These are phyloP conservation scores for Erythrophleum fordii DNA, from an alignment of 306 rosid species.

Conservation along the genomic window DNA sequence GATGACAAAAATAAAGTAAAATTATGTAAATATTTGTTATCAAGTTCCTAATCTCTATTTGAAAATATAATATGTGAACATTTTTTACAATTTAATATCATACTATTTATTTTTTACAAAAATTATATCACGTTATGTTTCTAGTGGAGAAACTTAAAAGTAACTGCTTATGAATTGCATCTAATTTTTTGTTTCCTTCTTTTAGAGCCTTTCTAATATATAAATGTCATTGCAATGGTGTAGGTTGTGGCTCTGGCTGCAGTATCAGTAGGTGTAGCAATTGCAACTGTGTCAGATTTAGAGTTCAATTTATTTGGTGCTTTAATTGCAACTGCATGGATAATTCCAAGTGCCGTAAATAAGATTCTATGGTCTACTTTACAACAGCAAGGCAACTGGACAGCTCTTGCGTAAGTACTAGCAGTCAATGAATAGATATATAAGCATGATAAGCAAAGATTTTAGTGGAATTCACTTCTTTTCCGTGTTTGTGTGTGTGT, in stretches of 20 bases:
- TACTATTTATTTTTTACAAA: too few species aligned
- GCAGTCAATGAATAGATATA: background rate
- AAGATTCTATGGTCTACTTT: conserved; percentile 87
- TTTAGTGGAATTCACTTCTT: background rate
- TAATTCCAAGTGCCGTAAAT: conserved; percentile 87
- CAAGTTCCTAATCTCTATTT: too few species aligned
- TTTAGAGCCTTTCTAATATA: conserved; percentile 27
- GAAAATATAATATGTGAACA: too few species aligned
- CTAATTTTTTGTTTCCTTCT: background rate
- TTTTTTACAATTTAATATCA: too few species aligned
- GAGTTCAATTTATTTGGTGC: conserved; percentile 89
- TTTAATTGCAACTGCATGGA: conserved; percentile 71
- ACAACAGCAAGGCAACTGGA: conserved; percentile 90
- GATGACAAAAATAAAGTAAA: too few species aligned
- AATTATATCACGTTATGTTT: too few species aligned
- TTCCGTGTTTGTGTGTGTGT: too few species aligned
- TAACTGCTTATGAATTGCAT: background rate
- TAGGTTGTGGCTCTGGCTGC: conserved; percentile 78
- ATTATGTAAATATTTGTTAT: too few species aligned
- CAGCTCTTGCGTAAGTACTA: conserved; percentile 81
- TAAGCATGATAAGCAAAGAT: background rate
- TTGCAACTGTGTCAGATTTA: conserved; percentile 88
- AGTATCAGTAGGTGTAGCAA: conserved; percentile 82
- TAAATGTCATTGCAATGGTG: conserved; percentile 43
- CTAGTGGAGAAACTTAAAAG: background rate